phyloP scores from a whole-genome alignment of 2,329 filamentous ascomycete genomes.

The Parascedosporium putredinis region DNA sequence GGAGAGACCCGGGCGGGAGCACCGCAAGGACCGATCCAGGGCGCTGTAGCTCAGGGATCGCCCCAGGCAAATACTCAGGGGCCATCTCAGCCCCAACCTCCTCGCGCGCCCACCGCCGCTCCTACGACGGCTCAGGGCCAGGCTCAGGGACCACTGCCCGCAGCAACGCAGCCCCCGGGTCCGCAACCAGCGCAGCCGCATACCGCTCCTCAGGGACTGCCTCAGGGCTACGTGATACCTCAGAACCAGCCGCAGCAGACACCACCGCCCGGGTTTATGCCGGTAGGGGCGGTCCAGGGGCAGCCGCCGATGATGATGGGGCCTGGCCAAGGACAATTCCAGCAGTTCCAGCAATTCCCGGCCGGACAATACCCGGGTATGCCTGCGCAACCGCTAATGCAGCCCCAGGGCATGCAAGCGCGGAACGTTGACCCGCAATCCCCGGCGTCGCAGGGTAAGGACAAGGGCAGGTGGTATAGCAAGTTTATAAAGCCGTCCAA shows the following conservation, averaged over 20 bases:
- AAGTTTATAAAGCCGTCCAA: constrained; percentile 5
- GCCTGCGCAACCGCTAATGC: background rate
- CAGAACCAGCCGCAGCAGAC: background rate
- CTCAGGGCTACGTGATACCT: background rate
- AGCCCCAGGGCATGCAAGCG: background rate
- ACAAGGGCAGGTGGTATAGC: constrained; percentile 6
- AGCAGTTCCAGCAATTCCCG: background rate
- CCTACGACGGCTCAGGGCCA: too few species aligned
- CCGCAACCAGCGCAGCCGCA: background rate
- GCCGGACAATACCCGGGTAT: background rate
- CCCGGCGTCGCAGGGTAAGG: background rate
- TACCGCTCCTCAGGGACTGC: background rate
- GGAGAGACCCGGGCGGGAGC: background rate
- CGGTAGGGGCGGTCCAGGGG: too few species aligned
- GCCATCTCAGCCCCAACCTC: too few species aligned
- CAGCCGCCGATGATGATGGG: too few species aligned
- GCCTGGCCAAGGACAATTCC: too few species aligned
- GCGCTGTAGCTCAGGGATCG: too few species aligned
- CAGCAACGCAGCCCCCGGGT: too few species aligned
- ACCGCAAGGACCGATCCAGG: background rate
- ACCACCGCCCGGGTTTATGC: too few species aligned
- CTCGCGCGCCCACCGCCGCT: too few species aligned
- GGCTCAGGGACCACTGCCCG: too few species aligned
- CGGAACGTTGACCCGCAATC: too few species aligned
- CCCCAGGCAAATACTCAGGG: too few species aligned